These are phyloP conservation scores for Cyclostephanos tholiformis DNA, from an alignment of 108 stramenopile genomes.

Conservation along the genomic window DNA sequence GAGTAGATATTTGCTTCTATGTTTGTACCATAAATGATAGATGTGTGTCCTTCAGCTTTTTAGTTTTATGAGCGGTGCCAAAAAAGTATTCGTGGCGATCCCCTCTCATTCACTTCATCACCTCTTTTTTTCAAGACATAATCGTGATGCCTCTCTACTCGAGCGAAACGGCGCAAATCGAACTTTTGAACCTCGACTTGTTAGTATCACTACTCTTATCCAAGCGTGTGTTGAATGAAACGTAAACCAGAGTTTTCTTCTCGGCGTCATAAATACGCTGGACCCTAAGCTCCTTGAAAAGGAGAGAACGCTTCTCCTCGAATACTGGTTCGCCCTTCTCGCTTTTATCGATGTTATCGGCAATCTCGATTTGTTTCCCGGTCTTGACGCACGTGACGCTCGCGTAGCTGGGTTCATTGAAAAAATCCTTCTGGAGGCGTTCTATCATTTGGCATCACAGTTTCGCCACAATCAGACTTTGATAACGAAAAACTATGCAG, in stretches of 20 bases:
- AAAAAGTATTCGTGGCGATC: no score
- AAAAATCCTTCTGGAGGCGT: conserved; percentile 75
- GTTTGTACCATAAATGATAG: no score
- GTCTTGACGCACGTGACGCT: conserved; percentile 83
- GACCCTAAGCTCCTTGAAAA: conserved; percentile 88
- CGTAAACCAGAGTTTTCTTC: conserved; percentile 84
- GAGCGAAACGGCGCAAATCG: conserved; percentile 80
- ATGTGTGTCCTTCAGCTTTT: no score
- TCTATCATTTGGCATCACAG: conserved; percentile 35
- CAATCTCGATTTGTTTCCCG: conserved; percentile 59
- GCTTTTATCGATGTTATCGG: conserved; percentile 71
- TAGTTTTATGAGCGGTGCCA: no score
- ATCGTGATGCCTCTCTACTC: conserved; percentile 31
- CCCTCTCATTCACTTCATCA: no score
- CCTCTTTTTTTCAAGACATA: no score
- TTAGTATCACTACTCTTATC: conserved; percentile 89
- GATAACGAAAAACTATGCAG: background rate
- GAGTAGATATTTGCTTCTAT: no score
- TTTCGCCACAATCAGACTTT: background rate
- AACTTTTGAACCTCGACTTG: conserved; percentile 84
- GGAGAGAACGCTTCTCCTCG: conserved; percentile 74
- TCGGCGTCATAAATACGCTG: conserved; percentile 86
- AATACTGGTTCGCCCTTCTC: conserved; percentile 86
- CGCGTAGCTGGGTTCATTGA: conserved; percentile 84
- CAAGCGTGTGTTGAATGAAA: conserved; percentile 86